Evolutionary conservation across 139 green algal species (phyloP).

Genomic region (Tetraselmis striata): DNA sequence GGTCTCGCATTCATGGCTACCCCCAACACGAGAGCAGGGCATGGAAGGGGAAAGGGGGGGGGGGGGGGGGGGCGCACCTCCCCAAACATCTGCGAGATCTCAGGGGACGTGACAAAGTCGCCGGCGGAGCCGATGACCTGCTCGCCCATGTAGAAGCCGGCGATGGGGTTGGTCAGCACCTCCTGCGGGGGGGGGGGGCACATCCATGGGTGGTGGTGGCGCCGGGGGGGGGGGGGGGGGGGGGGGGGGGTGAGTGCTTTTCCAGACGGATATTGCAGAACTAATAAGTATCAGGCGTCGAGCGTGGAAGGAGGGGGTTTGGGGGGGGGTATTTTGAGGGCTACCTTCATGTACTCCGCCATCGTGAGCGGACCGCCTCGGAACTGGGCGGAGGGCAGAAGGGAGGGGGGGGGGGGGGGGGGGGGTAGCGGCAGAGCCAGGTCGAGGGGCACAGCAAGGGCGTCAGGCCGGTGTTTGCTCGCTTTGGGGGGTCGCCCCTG

Average conservation of each 20-base stretch:
- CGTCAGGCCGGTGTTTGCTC: no score
- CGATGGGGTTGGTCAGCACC: slow-evolving; percentile 66
- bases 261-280: not conserved
- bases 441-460: no score
- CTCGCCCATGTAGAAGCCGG: slow-evolving; percentile 73
- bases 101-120: slow-evolving; percentile 94
- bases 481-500: no score
- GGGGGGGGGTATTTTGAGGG: not conserved
- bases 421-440: no score
- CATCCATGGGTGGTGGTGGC: not conserved
- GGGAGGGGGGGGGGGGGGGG: no score
- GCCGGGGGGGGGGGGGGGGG: not conserved
- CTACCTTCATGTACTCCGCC: slow-evolving; percentile 81
- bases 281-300: not conserved
- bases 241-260: no score
- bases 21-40: no score
- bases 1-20: no score
- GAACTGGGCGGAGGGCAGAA: no score
- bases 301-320: not conserved
- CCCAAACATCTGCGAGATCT: slow-evolving; percentile 96
- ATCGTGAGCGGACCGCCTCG: slow-evolving; percentile 83
- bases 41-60: no score
- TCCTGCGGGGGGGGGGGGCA: slow-evolving; percentile 37
- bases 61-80: no score
- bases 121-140: slow-evolving; percentile 87